Percentiles rank a stretch among this genome's conserved stretches.
phyloP scores from a whole-genome alignment of 768 basidiomycete species.

The Suillus subalutaceus region DNA sequence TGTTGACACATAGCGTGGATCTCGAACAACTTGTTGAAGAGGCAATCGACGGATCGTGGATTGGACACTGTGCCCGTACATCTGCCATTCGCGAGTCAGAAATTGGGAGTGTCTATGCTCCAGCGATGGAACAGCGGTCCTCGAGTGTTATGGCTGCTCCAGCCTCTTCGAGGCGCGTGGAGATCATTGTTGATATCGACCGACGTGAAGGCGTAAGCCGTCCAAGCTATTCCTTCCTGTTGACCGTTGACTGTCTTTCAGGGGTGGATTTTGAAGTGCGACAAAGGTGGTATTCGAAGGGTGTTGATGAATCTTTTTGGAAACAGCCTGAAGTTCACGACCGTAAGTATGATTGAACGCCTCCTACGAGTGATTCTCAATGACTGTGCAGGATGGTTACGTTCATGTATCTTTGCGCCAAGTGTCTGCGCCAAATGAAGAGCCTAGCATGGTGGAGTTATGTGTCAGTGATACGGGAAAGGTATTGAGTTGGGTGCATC shows the following conservation, averaged over 20 bases:
- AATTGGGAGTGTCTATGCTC: constrained; percentile 92
- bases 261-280: constrained; percentile 88
- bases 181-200: constrained; percentile 88
- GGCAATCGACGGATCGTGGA: constrained; percentile 92
- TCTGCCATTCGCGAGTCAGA: constrained; percentile 70
- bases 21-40: constrained; percentile 84
- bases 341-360: constrained; percentile 44
- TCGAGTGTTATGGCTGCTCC: constrained; percentile 42
- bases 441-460: constrained; percentile 77
- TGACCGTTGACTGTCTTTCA: constrained; percentile 31
- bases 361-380: constrained; percentile 1
- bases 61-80: constrained; percentile 84
- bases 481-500: constrained; percentile 39
- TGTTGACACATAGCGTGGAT: constrained; percentile 53
- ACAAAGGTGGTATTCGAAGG: constrained; percentile 90
- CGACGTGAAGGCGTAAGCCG: constrained; percentile 62
- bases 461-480: constrained; percentile 90
- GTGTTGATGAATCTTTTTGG: constrained; percentile 95
- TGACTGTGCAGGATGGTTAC: constrained; percentile 68
- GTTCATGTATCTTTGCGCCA: constrained; percentile 85
- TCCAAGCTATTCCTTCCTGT: neutral
- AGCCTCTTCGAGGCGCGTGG: constrained; percentile 55
- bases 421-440: constrained; percentile 56
- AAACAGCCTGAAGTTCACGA: constrained; percentile 92
- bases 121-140: constrained; percentile 52